Base-by-base conservation (phyloP, 805 yeast species). In the Teunomyces stri region DNA sequence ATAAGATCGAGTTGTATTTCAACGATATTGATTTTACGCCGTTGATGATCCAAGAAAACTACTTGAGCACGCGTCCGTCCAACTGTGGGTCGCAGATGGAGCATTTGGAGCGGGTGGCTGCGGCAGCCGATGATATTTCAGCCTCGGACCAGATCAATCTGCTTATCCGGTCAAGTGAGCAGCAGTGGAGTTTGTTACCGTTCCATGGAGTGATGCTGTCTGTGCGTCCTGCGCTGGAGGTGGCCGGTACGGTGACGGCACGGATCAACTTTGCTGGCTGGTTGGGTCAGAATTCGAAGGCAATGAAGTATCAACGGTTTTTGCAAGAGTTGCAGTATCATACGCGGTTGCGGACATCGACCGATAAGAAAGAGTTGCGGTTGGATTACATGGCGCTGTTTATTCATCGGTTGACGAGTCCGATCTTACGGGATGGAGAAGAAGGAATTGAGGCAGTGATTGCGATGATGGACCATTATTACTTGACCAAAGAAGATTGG, bases 21-120 rank as follows among this genome's bases (percentile, higher is more conserved):
- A 90, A 89, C 65, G 99, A 94, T 66, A 87, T 89, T 67, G 97
- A 90, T 61, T 86, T 94, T 62, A 84, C 96, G 1, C 98, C 99
- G 4, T 74, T 92, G 51, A 92, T 94, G 98, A 80, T 94, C 45
- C 97, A 92, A 61, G 99, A 94, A 64, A 94, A 94, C 68, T 94
- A 94, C 62, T 65, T 89, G 42, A 69, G 68, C 30, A 84, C 95
- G 0, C 70, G 70, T 35, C 96, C 96, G 1, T 50, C 73, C 6
- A 65, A 66, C 22, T 67, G 72, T 13, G 12, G 4, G 10, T 60
- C 70, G 47, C 53, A 73, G 9, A 54, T 69, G 20, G 72, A 77
- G 9, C 88, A 83, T 53, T 66, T 92, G 49, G 74, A 78, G 52
- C 70, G 82, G 13, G 82, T 85, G 0, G 85, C 89, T 1, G 69